These are phyloP conservation scores for Oryza australiensis DNA, from an alignment of 176 grass and related monocot species.

Conservation along the genomic window DNA sequence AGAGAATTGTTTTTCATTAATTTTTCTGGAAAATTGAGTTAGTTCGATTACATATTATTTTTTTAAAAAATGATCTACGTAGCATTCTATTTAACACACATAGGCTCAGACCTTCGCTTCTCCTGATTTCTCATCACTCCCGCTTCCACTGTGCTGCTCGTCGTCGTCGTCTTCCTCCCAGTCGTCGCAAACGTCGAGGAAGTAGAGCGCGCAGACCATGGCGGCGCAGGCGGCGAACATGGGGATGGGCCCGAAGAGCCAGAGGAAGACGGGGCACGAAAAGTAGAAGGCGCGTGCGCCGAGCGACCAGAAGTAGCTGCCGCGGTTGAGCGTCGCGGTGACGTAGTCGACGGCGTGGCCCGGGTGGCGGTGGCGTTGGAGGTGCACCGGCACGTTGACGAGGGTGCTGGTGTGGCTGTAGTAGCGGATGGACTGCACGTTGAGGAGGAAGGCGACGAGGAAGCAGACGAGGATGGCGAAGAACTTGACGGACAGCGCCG, in stretches of 20 bases:
- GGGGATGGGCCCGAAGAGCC: slow-evolving; percentile 63
- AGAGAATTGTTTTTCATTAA: too few species aligned
- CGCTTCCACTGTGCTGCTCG: too few species aligned
- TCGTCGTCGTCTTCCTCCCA: too few species aligned
- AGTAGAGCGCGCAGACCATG: too few species aligned
- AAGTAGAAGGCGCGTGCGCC: slow-evolving; percentile 63
- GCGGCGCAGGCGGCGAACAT: slow-evolving; percentile 41
- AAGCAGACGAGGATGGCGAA: slow-evolving; percentile 78
- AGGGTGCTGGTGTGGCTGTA: slow-evolving; percentile 79
- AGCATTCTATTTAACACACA: too few species aligned
- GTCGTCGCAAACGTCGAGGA: too few species aligned
- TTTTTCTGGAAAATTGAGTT: too few species aligned
- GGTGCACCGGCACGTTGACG: slow-evolving; percentile 51
- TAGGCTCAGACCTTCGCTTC: too few species aligned
- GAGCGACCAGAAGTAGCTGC: slow-evolving; percentile 71
- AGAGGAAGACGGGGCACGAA: slow-evolving; percentile 68
- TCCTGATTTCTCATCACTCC: too few species aligned
- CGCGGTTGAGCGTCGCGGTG: slow-evolving; percentile 48
- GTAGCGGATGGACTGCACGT: slow-evolving; percentile 80
- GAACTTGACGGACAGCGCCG: slow-evolving; percentile 56
- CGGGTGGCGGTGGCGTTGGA: slow-evolving; percentile 19
- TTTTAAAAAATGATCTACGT: too few species aligned
- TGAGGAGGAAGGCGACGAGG: slow-evolving; percentile 79
- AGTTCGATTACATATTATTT: too few species aligned
- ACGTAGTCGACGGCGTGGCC: slow-evolving; percentile 43